Percentiles rank a stretch among this genome's conserved stretches.
Conservation (phyloP, 495 filamentous ascomycete genomes). For the Annulohypoxylon stygium region DNA sequence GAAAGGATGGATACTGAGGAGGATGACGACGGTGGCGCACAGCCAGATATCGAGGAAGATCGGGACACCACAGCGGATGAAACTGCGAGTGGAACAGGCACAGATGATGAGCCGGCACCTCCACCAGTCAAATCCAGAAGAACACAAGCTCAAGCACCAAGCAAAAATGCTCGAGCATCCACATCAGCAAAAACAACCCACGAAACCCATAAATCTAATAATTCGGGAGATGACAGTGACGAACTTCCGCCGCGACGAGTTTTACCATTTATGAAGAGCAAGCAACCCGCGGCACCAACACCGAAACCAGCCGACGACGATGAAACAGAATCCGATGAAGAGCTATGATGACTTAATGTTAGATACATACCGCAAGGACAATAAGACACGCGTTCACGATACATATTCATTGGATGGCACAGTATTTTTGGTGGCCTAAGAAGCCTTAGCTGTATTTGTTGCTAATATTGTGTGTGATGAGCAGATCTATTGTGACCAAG, state of each 20-base stretch:
- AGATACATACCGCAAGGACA: slow-evolving; percentile 23
- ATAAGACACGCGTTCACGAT: slow-evolving; percentile 31
- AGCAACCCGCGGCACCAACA: slow-evolving; percentile 38
- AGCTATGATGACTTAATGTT: slow-evolving; percentile 50
- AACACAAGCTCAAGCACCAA: slow-evolving; percentile 32
- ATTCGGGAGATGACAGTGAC: slow-evolving; percentile 36
- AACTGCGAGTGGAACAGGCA: slow-evolving; percentile 59
- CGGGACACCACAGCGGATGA: slow-evolving; percentile 57
- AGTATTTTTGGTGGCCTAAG: neutral
- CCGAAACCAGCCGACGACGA: slow-evolving; percentile 49
- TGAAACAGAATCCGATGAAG: slow-evolving; percentile 61
- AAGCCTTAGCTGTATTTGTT: slow-evolving; percentile 15
- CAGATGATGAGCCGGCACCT: slow-evolving; percentile 56
- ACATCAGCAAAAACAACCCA: slow-evolving; percentile 41
- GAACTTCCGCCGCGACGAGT: slow-evolving; percentile 39
- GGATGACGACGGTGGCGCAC: slow-evolving; percentile 21
- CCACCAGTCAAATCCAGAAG: slow-evolving; percentile 38
- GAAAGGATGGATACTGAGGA: slow-evolving; percentile 73
- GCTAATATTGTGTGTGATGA: slow-evolving; percentile 6
- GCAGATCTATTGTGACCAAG: slow-evolving; percentile 12
- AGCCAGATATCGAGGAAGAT: slow-evolving; percentile 49
- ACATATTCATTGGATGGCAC: slow-evolving; percentile 7
- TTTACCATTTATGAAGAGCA: slow-evolving; percentile 53
- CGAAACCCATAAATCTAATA: slow-evolving; percentile 15
- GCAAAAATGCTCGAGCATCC: slow-evolving; percentile 36